These are phyloP conservation scores for Penicillium odoratum DNA, from an alignment of 495 filamentous ascomycete species.

Conservation along the genomic window DNA sequence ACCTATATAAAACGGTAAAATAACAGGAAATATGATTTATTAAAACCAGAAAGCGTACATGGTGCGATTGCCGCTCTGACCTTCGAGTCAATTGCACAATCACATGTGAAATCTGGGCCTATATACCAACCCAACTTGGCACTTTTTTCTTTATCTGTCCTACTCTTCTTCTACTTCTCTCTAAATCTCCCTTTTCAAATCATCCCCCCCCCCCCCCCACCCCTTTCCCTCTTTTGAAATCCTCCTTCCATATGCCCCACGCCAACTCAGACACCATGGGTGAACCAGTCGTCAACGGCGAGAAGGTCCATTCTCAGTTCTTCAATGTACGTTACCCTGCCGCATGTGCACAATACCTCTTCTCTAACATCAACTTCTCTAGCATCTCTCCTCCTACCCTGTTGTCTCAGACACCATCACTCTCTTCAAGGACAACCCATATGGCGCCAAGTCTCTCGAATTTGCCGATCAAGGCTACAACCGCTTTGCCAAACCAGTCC, in stretches of 20 bases:
- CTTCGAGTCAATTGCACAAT: slow-evolving; percentile 25
- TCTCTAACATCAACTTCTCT: neutral
- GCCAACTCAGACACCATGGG: slow-evolving; percentile 44
- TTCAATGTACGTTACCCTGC: slow-evolving; percentile 54
- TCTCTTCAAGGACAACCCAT: slow-evolving; percentile 74
- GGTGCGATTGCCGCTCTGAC: slow-evolving; percentile 26
- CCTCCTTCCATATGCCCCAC: slow-evolving; percentile 41
- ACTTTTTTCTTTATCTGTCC: slow-evolving; percentile 10
- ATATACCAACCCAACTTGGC: slow-evolving; percentile 20
- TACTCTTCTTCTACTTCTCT: slow-evolving; percentile 9
- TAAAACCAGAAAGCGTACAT: slow-evolving; percentile 7
- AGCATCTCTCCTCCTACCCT: slow-evolving; percentile 88
- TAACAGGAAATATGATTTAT: neutral
- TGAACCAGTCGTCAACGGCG: slow-evolving; percentile 63
- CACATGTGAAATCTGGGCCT: slow-evolving; percentile 28
- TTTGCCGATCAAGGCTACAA: slow-evolving; percentile 67
- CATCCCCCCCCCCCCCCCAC: neutral
- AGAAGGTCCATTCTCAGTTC: slow-evolving; percentile 64
- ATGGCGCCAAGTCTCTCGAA: slow-evolving; percentile 77
- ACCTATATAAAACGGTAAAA: slow-evolving; percentile 4
- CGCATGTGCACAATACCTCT: neutral
- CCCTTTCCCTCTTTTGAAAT: neutral
- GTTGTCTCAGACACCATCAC: slow-evolving; percentile 76
- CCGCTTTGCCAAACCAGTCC: slow-evolving; percentile 66
- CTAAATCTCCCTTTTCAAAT: slow-evolving; percentile 6